phyloP scores from a whole-genome alignment of 2,329 filamentous ascomycete genomes.

The Cadophora luteo-olivacea region DNA sequence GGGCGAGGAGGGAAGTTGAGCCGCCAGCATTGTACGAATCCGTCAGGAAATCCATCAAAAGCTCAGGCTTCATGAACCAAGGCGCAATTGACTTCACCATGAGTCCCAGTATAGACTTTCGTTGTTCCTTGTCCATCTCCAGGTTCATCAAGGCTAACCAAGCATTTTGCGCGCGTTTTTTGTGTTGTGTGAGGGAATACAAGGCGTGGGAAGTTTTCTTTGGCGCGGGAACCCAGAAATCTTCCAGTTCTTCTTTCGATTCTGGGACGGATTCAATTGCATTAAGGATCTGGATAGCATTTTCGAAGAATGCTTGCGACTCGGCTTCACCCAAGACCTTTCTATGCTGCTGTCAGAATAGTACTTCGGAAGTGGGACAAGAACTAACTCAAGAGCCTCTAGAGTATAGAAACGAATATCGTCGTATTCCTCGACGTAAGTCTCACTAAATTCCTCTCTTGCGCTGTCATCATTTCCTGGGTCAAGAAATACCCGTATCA shows the following conservation, averaged over 20 bases:
- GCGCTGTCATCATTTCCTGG: slow-evolving; percentile 62
- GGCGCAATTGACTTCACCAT: slow-evolving; percentile 82
- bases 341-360: slow-evolving; percentile 38
- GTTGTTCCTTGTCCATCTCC: slow-evolving; percentile 72
- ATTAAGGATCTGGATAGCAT: slow-evolving; percentile 67
- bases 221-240: slow-evolving; percentile 71
- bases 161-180: slow-evolving; percentile 81
- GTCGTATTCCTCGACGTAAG: slow-evolving; percentile 80
- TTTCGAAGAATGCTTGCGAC: slow-evolving; percentile 53
- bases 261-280: slow-evolving; percentile 74
- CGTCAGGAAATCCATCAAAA: slow-evolving; percentile 96
- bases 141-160: slow-evolving; percentile 82
- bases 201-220: slow-evolving; percentile 72
- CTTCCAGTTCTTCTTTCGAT: slow-evolving; percentile 68
- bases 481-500: slow-evolving; percentile 68
- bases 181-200: slow-evolving; percentile 72
- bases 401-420: slow-evolving; percentile 88
- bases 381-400: slow-evolving; percentile 70
- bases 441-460: slow-evolving; percentile 76
- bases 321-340: slow-evolving; percentile 44
- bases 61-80: slow-evolving; percentile 87
- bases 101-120: slow-evolving; percentile 77
- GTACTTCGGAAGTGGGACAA: not conserved
- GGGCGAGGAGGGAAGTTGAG: slow-evolving; percentile 82
- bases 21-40: slow-evolving; percentile 90